phyloP scores from a whole-genome alignment of 352 stramenopile species.

The Globisporangium perplexum region DNA sequence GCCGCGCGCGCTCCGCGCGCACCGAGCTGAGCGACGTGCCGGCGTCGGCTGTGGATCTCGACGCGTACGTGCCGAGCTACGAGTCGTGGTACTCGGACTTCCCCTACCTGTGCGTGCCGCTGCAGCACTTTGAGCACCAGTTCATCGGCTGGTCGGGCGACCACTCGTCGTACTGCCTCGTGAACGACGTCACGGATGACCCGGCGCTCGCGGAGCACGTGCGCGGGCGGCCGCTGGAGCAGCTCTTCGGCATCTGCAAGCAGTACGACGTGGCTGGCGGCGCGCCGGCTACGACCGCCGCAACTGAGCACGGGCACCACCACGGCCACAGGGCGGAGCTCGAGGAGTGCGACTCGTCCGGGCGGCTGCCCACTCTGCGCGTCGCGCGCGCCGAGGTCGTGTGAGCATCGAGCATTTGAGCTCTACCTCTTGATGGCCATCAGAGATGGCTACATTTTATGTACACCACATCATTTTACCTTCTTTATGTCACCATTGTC shows the following conservation, averaged over 20 bases:
- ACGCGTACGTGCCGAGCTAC: constrained; percentile 54
- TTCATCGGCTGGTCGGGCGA: constrained; percentile 58
- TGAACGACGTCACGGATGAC: constrained; percentile 57
- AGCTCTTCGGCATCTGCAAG: constrained; percentile 60
- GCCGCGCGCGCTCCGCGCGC: constrained; percentile 15
- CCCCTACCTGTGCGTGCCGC: constrained; percentile 51
- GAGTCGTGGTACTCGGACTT: constrained; percentile 73
- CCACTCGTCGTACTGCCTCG: constrained; percentile 48
- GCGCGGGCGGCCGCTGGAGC: constrained; percentile 30
- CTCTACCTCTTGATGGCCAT: too few species aligned
- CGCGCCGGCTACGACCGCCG: not conserved
- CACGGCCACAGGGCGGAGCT: too few species aligned
- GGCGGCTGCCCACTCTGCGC: not conserved
- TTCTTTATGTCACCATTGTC: not conserved
- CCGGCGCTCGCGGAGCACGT: constrained; percentile 31
- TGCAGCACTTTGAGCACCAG: constrained; percentile 41
- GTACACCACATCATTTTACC: too few species aligned
- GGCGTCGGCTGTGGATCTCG: constrained; percentile 40
- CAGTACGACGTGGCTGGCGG: constrained; percentile 29
- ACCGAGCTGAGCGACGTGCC: constrained; percentile 38
- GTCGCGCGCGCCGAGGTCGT: not conserved
- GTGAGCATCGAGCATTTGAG: not conserved
- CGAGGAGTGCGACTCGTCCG: constrained; percentile 1
- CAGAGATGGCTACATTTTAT: too few species aligned
- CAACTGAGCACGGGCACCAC: too few species aligned